These are phyloP conservation scores for Magnaporthiopsis poae DNA, from an alignment of 2,329 filamentous ascomycete genomes.

Conservation along the genomic window DNA sequence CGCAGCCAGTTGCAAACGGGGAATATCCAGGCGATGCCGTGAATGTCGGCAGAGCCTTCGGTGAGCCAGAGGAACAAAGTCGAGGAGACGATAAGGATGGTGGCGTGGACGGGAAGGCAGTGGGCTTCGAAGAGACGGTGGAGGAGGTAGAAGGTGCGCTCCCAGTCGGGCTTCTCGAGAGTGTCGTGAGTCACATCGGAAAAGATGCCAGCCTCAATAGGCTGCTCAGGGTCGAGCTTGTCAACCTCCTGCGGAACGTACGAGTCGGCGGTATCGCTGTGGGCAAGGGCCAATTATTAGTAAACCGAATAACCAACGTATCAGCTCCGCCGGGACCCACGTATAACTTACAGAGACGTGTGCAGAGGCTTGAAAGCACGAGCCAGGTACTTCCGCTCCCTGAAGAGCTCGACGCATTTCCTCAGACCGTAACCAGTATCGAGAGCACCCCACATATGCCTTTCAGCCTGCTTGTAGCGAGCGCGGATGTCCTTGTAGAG, in stretches of 20 bases:
- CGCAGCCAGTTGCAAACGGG: conserved; percentile 50
- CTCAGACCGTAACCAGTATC: conserved; percentile 58
- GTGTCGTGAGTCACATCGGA: conserved; percentile 44
- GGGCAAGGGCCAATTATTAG: conserved; percentile 9
- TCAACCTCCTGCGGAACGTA: conserved; percentile 37
- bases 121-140: conserved; percentile 66
- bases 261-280: conserved; percentile 33
- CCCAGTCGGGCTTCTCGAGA: conserved; percentile 42
- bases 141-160: conserved; percentile 47
- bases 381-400: conserved; percentile 45
- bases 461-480: conserved; percentile 61
- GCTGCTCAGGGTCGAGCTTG: conserved; percentile 28
- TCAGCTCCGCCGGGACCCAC: not conserved
- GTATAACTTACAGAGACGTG: conserved; percentile 28
- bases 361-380: conserved; percentile 48
- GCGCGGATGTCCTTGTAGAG: conserved; percentile 49
- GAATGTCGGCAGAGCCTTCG: conserved; percentile 38
- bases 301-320: not conserved
- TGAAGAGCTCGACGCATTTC: conserved; percentile 47
- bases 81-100: conserved; percentile 53
- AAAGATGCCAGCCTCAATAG: conserved; percentile 42
- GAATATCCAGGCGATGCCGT: conserved; percentile 50
- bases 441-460: conserved; percentile 68
- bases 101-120: conserved; percentile 60
- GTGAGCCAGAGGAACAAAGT: conserved; percentile 49